Evolutionary conservation across 768 basidiomycete species (phyloP).

Genomic region (Boletus bicolor): DNA sequence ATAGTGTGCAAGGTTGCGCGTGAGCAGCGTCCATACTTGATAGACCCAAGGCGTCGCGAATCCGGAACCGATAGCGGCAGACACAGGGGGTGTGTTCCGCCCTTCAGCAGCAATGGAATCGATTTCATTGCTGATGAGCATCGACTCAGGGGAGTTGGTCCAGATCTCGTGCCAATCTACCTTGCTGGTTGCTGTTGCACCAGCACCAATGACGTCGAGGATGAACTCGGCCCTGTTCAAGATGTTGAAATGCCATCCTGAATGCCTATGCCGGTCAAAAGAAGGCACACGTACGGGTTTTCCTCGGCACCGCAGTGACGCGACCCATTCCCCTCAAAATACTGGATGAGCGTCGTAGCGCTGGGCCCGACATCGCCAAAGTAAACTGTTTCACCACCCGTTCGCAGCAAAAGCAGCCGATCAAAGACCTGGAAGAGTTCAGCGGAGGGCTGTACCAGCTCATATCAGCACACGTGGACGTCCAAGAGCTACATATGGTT

Average conservation of each 20-base stretch:
- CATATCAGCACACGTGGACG: neutral
- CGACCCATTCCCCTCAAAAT: slow-evolving; percentile 72
- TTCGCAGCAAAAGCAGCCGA: slow-evolving; percentile 67
- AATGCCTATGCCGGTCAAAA: slow-evolving; percentile 39
- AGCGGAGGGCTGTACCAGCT: slow-evolving; percentile 58
- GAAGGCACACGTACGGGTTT: slow-evolving; percentile 53
- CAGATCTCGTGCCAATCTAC: slow-evolving; percentile 65
- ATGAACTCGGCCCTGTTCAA: slow-evolving; percentile 53
- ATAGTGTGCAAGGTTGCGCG: slow-evolving; percentile 44
- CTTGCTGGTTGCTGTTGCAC: slow-evolving; percentile 53
- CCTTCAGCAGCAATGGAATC: slow-evolving; percentile 50
- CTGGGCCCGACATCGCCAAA: slow-evolving; percentile 68
- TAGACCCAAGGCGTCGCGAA: slow-evolving; percentile 54
- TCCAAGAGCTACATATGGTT: neutral
- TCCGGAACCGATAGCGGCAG: slow-evolving; percentile 37
- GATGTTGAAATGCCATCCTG: slow-evolving; percentile 36
- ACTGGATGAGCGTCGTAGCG: slow-evolving; percentile 60
- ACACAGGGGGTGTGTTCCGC: slow-evolving; percentile 36
- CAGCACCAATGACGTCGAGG: slow-evolving; percentile 74
- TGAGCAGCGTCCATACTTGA: slow-evolving; percentile 44
- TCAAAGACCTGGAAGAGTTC: slow-evolving; percentile 84
- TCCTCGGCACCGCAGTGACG: slow-evolving; percentile 58
- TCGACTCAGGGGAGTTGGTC: slow-evolving; percentile 47
- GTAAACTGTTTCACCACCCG: slow-evolving; percentile 71
- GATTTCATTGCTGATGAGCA: slow-evolving; percentile 37